These are phyloP conservation scores for Keqinozyma sinolaborantium DNA, from an alignment of 1,139 yeast genomes.

Conservation along the genomic window DNA sequence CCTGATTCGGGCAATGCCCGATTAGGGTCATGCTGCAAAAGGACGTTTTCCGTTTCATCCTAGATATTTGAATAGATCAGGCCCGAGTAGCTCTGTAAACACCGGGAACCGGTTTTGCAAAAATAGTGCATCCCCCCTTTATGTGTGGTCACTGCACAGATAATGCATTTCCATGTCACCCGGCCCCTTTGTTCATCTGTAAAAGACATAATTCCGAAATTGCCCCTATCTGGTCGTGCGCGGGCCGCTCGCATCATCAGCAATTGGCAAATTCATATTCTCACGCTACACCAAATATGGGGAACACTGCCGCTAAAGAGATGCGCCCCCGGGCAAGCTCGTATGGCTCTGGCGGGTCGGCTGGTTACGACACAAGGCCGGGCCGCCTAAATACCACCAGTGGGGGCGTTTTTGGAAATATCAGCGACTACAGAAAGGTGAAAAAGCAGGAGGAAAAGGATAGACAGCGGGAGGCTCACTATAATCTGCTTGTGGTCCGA, in stretches of 20 bases:
- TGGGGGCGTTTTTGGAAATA: conserved; percentile 6
- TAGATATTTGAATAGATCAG: no score
- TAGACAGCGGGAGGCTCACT: conserved; percentile 48
- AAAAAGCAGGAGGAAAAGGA: conserved; percentile 50
- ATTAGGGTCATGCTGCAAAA: no score
- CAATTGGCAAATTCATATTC: background rate
- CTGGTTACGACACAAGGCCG: conserved; percentile 1
- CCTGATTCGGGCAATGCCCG: no score
- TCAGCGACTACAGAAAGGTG: conserved; percentile 18
- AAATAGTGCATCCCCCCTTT: no score
- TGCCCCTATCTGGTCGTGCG: conserved; percentile 3
- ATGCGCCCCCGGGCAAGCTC: conserved; percentile 10
- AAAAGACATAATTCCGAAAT: no score
- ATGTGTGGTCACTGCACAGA: no score
- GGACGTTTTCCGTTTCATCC: no score
- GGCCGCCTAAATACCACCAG: conserved; percentile 10
- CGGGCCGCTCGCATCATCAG: conserved; percentile 1
- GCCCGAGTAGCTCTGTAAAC: no score
- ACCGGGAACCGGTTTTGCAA: no score
- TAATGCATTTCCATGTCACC: no score
- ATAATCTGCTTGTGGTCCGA: conserved; percentile 52
- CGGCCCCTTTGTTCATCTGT: no score
- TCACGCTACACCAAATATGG: conserved; percentile 7
- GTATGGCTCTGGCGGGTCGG: conserved; percentile 2
- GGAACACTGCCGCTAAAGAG: conserved; percentile 14